These are phyloP conservation scores for Neurospora tetraspora DNA, from an alignment of 495 filamentous ascomycete species.

Conservation along the genomic window DNA sequence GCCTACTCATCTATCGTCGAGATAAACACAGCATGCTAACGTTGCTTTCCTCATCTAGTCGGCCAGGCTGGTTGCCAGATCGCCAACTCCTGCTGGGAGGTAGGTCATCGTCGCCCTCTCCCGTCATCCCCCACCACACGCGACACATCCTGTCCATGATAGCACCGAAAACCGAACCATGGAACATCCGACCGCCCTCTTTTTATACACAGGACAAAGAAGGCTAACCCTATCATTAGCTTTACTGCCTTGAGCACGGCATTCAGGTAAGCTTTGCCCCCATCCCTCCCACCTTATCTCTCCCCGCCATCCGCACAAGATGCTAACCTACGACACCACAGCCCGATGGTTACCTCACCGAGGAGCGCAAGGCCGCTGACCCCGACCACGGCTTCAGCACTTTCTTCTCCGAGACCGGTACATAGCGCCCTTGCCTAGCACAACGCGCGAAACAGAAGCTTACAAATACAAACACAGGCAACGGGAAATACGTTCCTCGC, in stretches of 20 bases:
- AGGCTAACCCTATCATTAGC: slow-evolving; percentile 43
- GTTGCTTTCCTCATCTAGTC: slow-evolving; percentile 49
- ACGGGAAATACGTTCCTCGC: slow-evolving; percentile 97
- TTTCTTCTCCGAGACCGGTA: slow-evolving; percentile 99
- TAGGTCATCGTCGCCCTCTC: slow-evolving; percentile 37
- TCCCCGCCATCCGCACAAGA: neutral
- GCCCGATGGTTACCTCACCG: slow-evolving; percentile 98
- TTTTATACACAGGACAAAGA: neutral
- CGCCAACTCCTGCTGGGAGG: slow-evolving; percentile 99
- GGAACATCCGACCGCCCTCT: neutral
- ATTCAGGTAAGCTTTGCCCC: slow-evolving; percentile 63
- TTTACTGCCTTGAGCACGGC: slow-evolving; percentile 99
- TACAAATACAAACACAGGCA: slow-evolving; percentile 44
- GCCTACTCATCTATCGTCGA: neutral
- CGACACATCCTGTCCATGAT: neutral
- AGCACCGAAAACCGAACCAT: neutral
- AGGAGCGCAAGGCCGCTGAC: slow-evolving; percentile 87
- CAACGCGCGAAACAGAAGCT: neutral
- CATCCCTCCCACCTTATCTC: slow-evolving; percentile 28
- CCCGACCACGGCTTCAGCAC: slow-evolving; percentile 98
- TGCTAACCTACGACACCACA: slow-evolving; percentile 27
- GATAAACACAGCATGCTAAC: slow-evolving; percentile 24
- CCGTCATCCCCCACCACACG: neutral
- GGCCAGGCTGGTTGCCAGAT: slow-evolving; percentile 99
- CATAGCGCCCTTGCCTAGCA: slow-evolving; percentile 13